Percentiles rank a stretch among this genome's conserved stretches.
Evolutionary conservation across 2,329 filamentous ascomycete species (phyloP).

Genomic region (Metarhizium humberi): DNA sequence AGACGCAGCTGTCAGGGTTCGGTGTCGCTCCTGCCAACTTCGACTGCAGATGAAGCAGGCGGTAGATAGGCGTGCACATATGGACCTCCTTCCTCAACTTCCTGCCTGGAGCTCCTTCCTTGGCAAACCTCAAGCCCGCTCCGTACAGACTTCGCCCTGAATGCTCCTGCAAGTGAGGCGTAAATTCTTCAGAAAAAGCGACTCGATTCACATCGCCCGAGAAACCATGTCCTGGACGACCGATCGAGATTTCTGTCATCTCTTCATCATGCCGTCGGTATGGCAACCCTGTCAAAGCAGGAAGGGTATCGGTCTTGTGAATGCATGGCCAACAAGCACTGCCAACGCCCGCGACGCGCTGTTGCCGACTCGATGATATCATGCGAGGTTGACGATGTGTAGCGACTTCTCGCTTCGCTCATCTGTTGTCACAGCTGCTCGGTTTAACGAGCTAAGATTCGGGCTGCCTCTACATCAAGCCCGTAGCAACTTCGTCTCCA

Average conservation of each 20-base stretch:
- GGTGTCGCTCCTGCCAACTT: too few species aligned
- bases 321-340: not conserved
- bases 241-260: not conserved
- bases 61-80: not conserved
- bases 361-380: not conserved
- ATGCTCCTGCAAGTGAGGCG: not conserved
- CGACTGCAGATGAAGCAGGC: too few species aligned
- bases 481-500: not conserved
- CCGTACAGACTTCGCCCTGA: not conserved
- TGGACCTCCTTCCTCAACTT: not conserved
- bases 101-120: not conserved
- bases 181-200: not conserved
- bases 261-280: not conserved
- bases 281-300: not conserved
- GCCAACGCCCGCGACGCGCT: not conserved
- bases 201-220: not conserved
- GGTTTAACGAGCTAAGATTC: not conserved
- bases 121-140: not conserved
- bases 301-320: not conserved
- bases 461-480: not conserved
- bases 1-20: too few species aligned
- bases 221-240: not conserved
- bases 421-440: not conserved
- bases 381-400: not conserved
- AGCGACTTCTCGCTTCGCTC: not conserved